phyloP scores from a whole-genome alignment of 1,284 basidiomycete species.

The Schizopora paradoxa region DNA sequence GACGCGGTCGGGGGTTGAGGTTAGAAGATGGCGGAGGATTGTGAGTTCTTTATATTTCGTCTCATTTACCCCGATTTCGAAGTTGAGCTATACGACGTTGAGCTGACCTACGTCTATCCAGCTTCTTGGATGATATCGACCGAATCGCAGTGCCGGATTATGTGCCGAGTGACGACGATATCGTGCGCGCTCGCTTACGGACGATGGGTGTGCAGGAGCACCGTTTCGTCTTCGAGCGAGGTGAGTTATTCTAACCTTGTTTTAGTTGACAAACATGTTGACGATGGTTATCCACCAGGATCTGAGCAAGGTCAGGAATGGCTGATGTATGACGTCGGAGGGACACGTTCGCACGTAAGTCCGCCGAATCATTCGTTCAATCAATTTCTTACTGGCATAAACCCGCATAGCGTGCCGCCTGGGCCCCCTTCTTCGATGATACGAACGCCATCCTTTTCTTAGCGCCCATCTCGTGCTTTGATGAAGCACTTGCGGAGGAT shows the following conservation, averaged over 20 bases:
- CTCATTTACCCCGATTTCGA: constrained; percentile 2
- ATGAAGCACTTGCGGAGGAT: constrained; percentile 58
- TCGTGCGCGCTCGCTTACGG: constrained; percentile 59
- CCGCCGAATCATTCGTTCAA: too few relatives aligned
- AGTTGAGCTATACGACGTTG: constrained; percentile 23
- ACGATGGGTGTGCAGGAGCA: constrained; percentile 36
- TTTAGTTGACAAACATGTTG: neutral
- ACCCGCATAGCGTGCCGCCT: constrained; percentile 48
- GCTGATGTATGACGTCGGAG: constrained; percentile 36
- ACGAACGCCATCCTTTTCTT: constrained; percentile 44
- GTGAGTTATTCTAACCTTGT: neutral
- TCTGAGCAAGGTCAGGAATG: constrained; percentile 25
- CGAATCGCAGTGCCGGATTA: constrained; percentile 56
- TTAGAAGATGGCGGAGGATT: constrained; percentile 65
- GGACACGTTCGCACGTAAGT: constrained; percentile 29
- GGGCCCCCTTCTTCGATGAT: constrained; percentile 66
- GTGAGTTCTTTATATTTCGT: constrained; percentile 40
- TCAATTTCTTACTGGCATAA: constrained; percentile 23
- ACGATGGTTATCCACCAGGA: neutral
- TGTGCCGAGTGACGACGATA: constrained; percentile 63
- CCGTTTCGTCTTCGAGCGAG: constrained; percentile 28
- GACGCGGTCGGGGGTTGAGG: too few relatives aligned
- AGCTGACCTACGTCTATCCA: too few relatives aligned
- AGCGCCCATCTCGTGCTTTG: constrained; percentile 35
- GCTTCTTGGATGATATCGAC: constrained; percentile 55